These are phyloP conservation scores for Hygrocybe punicea DNA, from an alignment of 768 basidiomycete species.

Conservation along the genomic window DNA sequence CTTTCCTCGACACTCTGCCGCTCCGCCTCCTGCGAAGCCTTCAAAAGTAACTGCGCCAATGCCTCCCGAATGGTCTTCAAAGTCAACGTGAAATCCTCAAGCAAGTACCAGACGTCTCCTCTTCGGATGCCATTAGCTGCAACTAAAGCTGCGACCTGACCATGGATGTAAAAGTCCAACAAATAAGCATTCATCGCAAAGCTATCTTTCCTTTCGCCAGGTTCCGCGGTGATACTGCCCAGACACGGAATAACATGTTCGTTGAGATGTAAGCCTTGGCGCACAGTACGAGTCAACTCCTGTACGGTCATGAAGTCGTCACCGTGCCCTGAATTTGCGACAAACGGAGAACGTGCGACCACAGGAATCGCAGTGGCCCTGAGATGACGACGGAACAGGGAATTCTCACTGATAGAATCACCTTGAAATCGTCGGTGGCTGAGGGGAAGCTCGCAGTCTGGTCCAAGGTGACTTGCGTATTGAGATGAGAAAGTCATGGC, in stretches of 20 bases:
- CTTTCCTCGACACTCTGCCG: conserved; percentile 13
- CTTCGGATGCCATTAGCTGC: conserved; percentile 55
- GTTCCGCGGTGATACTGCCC: conserved; percentile 24
- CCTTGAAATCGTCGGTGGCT: conserved; percentile 33
- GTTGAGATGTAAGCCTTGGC: conserved; percentile 54
- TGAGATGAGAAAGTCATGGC: conserved; percentile 48
- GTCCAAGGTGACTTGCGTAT: conserved; percentile 36
- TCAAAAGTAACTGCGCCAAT: conserved; percentile 46
- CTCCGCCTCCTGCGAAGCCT: background rate
- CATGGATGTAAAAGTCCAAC: conserved; percentile 67
- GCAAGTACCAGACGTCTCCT: conserved; percentile 62
- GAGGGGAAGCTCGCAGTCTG: conserved; percentile 48
- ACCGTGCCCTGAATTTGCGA: conserved; percentile 63
- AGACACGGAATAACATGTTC: conserved; percentile 61
- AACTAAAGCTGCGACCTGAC: conserved; percentile 48
- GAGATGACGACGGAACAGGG: conserved; percentile 38
- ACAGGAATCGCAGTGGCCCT: conserved; percentile 36
- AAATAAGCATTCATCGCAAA: conserved; percentile 59
- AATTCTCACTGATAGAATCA: background rate
- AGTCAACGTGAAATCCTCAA: conserved; percentile 56
- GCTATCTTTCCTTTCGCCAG: conserved; percentile 10
- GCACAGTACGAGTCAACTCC: conserved; percentile 51
- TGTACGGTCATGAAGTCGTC: conserved; percentile 50
- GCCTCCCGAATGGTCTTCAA: conserved; percentile 48
- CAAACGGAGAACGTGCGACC: conserved; percentile 56